A percentile compares a stretch with the other conserved stretches of the same genome.
Evolutionary conservation across 164 flowering plant species (phyloP).

Genomic region (Taxillus chinensis): DNA sequence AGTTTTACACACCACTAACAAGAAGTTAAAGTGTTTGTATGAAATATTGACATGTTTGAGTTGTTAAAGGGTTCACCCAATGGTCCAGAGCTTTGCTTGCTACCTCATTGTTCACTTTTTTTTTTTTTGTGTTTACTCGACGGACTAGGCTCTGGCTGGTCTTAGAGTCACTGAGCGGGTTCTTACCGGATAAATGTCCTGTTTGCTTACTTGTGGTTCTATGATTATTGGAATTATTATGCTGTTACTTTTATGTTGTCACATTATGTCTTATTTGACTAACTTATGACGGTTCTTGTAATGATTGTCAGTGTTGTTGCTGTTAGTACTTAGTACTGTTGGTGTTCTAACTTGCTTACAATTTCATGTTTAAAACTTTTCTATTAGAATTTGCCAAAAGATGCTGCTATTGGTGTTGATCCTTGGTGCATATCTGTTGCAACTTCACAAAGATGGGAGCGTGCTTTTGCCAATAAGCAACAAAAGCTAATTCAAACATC

Average conservation of each 20-base stretch:
- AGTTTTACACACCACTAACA: neutral
- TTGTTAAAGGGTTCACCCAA: too few relatives aligned
- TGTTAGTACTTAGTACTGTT: neutral
- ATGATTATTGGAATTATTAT: neutral
- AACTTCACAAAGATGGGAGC: conserved; percentile 83
- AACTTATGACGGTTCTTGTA: too few relatives aligned
- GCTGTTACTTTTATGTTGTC: neutral
- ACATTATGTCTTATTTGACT: neutral
- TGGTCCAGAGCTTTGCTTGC: too few relatives aligned
- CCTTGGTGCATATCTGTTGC: conserved; percentile 90
- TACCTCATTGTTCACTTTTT: too few relatives aligned
- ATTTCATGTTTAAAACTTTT: neutral
- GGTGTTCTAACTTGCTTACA: too few relatives aligned
- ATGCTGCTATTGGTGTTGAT: conserved; percentile 68
- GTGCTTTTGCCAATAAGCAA: conserved; percentile 45
- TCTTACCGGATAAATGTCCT: neutral
- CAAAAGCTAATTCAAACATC: conserved; percentile 63
- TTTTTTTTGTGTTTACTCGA: too few relatives aligned
- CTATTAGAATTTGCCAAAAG: conserved; percentile 57
- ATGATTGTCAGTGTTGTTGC: too few relatives aligned
- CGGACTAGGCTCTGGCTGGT: too few relatives aligned
- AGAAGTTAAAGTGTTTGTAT: neutral
- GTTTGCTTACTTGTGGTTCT: neutral
- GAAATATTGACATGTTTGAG: neutral
- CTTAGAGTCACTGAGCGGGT: neutral